Conservation (phyloP, 148 eudicot species). For the Cornus florida region DNA sequence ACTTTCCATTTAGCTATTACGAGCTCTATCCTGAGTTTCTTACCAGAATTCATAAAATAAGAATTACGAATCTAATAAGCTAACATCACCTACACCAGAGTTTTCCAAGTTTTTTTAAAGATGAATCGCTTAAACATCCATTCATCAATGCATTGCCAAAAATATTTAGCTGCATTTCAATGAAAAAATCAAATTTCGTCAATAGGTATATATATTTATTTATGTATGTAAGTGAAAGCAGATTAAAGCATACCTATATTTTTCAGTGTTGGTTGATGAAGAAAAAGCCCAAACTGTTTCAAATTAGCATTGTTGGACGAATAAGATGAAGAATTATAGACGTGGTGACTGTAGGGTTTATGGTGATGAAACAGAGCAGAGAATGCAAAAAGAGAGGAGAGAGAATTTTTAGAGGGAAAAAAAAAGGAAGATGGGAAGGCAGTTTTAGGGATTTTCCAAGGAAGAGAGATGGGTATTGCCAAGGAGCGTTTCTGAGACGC, state of each 20-base stretch:
- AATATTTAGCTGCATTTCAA: background rate
- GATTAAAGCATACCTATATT: background rate
- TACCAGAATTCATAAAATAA: background rate
- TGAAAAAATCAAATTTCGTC: background rate
- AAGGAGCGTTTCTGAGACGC: conserved; percentile 6
- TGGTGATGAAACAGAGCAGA: background rate
- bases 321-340: background rate
- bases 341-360: background rate
- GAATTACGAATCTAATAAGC: background rate
- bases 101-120: background rate
- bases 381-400: background rate
- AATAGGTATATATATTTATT: background rate
- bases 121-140: background rate
- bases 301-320: background rate
- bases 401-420: background rate
- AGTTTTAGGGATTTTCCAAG: conserved; percentile 5
- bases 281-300: background rate
- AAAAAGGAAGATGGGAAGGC: conserved; percentile 2
- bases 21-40: too few relatives aligned
- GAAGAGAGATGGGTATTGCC: conserved; percentile 3
- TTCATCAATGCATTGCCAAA: background rate
- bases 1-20: too few relatives aligned
- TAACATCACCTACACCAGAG: background rate
- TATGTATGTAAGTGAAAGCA: background rate
- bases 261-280: background rate